These are phyloP conservation scores for Tetratostichococcus sp. DNA, from an alignment of 139 green algal species.

Conservation along the genomic window DNA sequence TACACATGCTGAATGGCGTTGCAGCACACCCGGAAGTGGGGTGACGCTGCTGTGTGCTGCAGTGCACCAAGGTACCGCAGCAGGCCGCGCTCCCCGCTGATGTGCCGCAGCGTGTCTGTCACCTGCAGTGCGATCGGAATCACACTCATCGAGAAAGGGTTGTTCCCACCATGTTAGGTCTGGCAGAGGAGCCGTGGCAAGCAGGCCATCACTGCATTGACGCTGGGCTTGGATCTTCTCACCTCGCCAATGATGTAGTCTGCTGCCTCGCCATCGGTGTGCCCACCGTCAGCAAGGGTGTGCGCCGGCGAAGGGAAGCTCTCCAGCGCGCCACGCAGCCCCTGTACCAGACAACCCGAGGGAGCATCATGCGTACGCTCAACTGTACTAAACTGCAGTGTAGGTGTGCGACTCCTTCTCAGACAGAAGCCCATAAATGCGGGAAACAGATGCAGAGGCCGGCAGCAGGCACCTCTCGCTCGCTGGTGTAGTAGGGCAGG, in stretches of 20 bases:
- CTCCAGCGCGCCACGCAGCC: conserved; percentile 17
- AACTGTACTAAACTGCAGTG: no score
- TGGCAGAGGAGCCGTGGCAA: no score
- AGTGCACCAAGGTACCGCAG: conserved; percentile 43
- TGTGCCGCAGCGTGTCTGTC: conserved; percentile 38
- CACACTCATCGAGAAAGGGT: no score
- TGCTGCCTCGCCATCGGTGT: conserved; percentile 19
- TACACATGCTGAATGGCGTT: no score
- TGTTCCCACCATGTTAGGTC: no score
- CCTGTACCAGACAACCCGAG: no score
- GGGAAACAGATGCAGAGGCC: no score
- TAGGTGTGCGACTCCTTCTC: no score
- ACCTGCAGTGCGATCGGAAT: conserved; percentile 10
- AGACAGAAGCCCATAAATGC: no score
- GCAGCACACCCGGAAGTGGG: not conserved
- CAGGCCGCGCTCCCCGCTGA: conserved; percentile 33
- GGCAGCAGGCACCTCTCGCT: conserved; percentile 14
- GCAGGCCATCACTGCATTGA: no score
- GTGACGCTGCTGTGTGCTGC: not conserved
- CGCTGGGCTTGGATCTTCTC: no score
- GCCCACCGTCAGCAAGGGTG: conserved; percentile 12
- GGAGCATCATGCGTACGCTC: no score
- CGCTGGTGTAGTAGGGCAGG: conserved; percentile 61
- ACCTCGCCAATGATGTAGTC: conserved; percentile 48
- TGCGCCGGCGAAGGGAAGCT: conserved; percentile 31